phyloP scores from a whole-genome alignment of 2,329 filamentous ascomycete genomes.

The Aureobasidium leucospermi region DNA sequence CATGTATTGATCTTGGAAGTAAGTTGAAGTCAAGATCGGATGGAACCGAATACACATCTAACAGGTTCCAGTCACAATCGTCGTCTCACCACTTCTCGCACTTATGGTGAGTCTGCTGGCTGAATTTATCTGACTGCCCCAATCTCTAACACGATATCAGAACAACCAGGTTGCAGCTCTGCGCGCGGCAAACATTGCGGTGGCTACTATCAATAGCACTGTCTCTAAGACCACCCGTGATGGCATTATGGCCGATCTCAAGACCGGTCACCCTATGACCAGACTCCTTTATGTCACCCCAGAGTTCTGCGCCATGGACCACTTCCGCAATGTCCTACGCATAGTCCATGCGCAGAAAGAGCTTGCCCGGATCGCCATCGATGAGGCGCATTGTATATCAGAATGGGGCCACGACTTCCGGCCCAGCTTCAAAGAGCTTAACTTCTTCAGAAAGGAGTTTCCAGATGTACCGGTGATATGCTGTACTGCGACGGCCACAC shows the following conservation, averaged over 20 bases:
- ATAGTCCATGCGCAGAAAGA: slow-evolving; percentile 73
- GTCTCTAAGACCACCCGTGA: slow-evolving; percentile 59
- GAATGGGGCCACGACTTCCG: slow-evolving; percentile 98
- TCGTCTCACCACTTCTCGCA: slow-evolving; percentile 80
- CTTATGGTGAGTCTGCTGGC: slow-evolving; percentile 59
- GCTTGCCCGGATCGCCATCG: slow-evolving; percentile 79
- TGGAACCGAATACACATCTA: background rate
- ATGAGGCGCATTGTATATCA: slow-evolving; percentile 94
- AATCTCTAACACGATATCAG: background rate
- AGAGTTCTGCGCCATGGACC: slow-evolving; percentile 71
- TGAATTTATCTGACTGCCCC: background rate
- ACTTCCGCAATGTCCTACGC: slow-evolving; percentile 67
- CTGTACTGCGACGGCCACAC: slow-evolving; percentile 83
- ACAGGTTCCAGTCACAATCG: slow-evolving; percentile 63
- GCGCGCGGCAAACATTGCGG: slow-evolving; percentile 64
- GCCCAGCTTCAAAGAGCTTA: slow-evolving; percentile 79
- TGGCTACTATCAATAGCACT: slow-evolving; percentile 80
- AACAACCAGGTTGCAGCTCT: slow-evolving; percentile 88
- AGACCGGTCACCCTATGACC: slow-evolving; percentile 76
- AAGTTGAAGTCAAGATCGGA: slow-evolving; percentile 31
- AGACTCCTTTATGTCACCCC: slow-evolving; percentile 89
- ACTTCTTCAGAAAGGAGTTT: slow-evolving; percentile 76
- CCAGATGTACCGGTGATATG: slow-evolving; percentile 86
- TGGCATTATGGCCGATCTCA: slow-evolving; percentile 69
- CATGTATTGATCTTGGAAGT: slow-evolving; percentile 70